A percentile compares a stretch with the other conserved stretches of the same genome.
These are phyloP conservation scores for Paradendryphiella salina DNA, from an alignment of 2,329 filamentous ascomycete species.

Conservation along the genomic window DNA sequence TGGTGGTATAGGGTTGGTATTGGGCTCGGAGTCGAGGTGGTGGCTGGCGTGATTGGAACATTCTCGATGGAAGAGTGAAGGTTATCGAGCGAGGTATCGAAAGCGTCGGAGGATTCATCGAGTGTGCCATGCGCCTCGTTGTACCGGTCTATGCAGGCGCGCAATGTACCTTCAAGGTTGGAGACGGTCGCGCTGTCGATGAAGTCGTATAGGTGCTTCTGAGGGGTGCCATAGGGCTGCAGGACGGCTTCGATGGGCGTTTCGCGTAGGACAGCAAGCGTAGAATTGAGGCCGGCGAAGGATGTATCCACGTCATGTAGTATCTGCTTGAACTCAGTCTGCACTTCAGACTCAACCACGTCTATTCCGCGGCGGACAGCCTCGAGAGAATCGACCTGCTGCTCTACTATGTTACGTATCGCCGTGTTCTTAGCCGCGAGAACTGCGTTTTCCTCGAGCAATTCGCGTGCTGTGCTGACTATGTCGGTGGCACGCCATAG, in stretches of 20 bases:
- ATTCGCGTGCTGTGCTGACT: constrained; percentile 71
- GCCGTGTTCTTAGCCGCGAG: constrained; percentile 59
- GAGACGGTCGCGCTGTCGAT: constrained; percentile 73
- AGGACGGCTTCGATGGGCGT: constrained; percentile 68
- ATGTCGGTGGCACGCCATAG: constrained; percentile 88
- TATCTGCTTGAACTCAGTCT: constrained; percentile 56
- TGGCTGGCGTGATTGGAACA: constrained; percentile 36
- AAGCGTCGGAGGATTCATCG: constrained; percentile 61
- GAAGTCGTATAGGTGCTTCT: constrained; percentile 72
- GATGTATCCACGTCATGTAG: constrained; percentile 68
- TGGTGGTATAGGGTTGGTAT: constrained; percentile 54
- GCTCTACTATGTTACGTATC: constrained; percentile 48
- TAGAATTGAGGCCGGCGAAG: constrained; percentile 65
- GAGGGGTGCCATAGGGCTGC: constrained; percentile 54
- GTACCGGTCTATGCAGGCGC: constrained; percentile 70
- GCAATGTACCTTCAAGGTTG: constrained; percentile 66
- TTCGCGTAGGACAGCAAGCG: constrained; percentile 65
- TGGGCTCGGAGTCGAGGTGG: constrained; percentile 41
- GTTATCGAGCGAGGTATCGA: constrained; percentile 69
- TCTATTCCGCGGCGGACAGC: constrained; percentile 51
- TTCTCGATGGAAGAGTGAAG: constrained; percentile 43
- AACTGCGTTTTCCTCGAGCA: constrained; percentile 77
- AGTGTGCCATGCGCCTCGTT: constrained; percentile 68
- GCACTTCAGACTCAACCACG: constrained; percentile 48
- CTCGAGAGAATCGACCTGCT: constrained; percentile 51